These are phyloP conservation scores for Lizanozyma gosingica DNA, from an alignment of 1,139 yeast species.

Conservation along the genomic window DNA sequence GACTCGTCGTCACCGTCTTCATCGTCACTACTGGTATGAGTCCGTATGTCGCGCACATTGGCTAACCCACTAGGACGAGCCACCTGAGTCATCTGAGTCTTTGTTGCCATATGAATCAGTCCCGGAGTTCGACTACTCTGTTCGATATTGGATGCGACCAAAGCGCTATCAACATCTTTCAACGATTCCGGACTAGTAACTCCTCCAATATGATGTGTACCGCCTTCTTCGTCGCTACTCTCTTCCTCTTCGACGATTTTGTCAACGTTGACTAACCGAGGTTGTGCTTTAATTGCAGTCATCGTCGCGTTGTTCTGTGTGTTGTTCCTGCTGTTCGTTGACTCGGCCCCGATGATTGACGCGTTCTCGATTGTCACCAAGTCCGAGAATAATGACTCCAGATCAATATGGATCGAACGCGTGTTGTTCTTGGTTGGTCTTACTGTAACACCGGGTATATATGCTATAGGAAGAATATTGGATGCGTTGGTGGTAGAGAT, in stretches of 20 bases:
- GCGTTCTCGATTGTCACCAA: conserved; percentile 45
- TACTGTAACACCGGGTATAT: conserved; percentile 88
- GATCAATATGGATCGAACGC: conserved; percentile 39
- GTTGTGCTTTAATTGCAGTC: conserved; percentile 66
- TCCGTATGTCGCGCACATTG: conserved; percentile 2
- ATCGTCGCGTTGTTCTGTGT: conserved; percentile 17
- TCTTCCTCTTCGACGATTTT: conserved; percentile 44
- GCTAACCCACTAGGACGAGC: conserved; percentile 1
- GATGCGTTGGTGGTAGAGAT: conserved; percentile 67
- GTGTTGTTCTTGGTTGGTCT: conserved; percentile 42
- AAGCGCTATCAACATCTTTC: background rate
- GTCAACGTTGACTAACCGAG: conserved; percentile 51
- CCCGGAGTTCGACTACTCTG: background rate
- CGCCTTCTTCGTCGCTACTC: conserved; percentile 25
- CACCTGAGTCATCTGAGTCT: conserved; percentile 3
- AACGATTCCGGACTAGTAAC: too few relatives aligned
- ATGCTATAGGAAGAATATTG: conserved; percentile 86
- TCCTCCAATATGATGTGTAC: background rate
- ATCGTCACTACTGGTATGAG: conserved; percentile 2
- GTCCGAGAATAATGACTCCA: conserved; percentile 46
- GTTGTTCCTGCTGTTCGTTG: conserved; percentile 6
- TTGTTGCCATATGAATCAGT: background rate
- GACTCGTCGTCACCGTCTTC: conserved; percentile 18
- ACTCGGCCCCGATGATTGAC: conserved; percentile 40
- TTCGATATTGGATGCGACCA: background rate